Base-by-base conservation (phyloP, 1,139 yeast genomes). In the Hyphopichia burtonii region DNA sequence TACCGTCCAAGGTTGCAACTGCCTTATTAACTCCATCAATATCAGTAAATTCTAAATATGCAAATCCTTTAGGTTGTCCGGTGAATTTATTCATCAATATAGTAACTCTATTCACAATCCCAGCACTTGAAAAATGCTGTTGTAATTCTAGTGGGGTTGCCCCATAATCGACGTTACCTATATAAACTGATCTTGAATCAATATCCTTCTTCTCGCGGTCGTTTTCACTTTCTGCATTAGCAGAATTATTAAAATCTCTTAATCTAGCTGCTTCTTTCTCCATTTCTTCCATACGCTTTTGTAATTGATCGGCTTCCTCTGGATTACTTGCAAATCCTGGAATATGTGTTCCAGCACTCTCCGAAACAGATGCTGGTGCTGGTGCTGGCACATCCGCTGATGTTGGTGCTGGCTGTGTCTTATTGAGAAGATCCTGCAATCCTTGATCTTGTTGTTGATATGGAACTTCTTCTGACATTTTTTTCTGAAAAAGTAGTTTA, bases 11-110 rank as follows among this genome's bases (percentile, higher is more conserved):
- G 1, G 66, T 61, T 9, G 76, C 76, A 34, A 86, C 71, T 0
- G 96, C 94, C 49, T 78, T 74, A 16, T 78, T 67, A 2, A 86
- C 93, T 3, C 77, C 72, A 15, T 76, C 76, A 2, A 76, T 76
- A 54, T 80, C 83, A 30, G 82, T 79, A 58, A 86, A 87, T 58
- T 88, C 96, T 52, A 88, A 76, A 61, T 87, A 88, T 1, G 96
- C 96, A 65, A 76, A 87, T 4, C 96, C 96, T 61, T 85, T 86
- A 33, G 96, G 94, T 49, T 76, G 82, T 2, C 95, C 94, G 0
- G 91, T 81, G 55, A 66, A 70, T 56, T 81, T 82, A 65, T 88
- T 86, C 50, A 77, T 70, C 60, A 86, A 66, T 42, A 91, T 86
- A 1, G 96, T 91, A 32, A 91, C 91, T 52, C 97, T 74, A 54